Percentiles rank a stretch among this genome's conserved stretches.
These are phyloP conservation scores for Pisolithus tinctorius DNA, from an alignment of 768 basidiomycete genomes.

Conservation along the genomic window DNA sequence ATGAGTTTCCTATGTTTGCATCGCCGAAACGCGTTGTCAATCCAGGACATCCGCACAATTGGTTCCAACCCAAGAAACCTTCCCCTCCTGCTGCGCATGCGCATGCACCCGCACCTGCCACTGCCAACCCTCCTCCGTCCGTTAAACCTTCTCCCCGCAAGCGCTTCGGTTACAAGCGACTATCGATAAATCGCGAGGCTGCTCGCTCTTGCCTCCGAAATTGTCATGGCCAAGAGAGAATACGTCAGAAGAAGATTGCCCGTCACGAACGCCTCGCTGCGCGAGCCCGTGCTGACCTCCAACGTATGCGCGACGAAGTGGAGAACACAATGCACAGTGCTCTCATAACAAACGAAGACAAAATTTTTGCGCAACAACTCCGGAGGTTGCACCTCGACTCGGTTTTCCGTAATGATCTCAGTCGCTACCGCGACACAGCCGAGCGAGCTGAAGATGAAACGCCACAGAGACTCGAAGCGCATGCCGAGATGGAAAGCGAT, in stretches of 20 bases:
- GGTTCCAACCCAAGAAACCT: background rate
- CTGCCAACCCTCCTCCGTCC: background rate
- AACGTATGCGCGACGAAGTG: conserved; percentile 7
- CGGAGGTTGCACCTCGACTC: conserved; percentile 11
- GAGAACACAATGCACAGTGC: conserved; percentile 11
- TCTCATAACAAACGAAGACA: conserved; percentile 14
- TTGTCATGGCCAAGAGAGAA: conserved; percentile 2
- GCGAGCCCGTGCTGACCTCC: conserved; percentile 1
- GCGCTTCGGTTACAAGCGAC: conserved; percentile 13
- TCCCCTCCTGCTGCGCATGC: background rate
- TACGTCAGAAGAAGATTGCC: background rate
- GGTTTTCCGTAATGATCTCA: conserved; percentile 8
- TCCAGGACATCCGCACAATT: background rate
- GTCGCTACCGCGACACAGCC: conserved; percentile 13
- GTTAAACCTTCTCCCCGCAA: conserved; percentile 5
- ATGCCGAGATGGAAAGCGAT: conserved; percentile 12
- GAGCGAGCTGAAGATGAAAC: conserved; percentile 16
- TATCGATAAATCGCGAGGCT: conserved; percentile 5
- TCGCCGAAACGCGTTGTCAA: background rate
- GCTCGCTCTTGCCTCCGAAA: background rate
- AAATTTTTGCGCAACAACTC: conserved; percentile 21
- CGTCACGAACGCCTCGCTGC: conserved; percentile 3
- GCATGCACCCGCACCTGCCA: background rate
- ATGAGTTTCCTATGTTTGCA: background rate
- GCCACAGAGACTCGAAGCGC: conserved; percentile 11